These are phyloP conservation scores for Sporisorium sorghi DNA, from an alignment of 1,284 basidiomycete genomes.

Conservation along the genomic window DNA sequence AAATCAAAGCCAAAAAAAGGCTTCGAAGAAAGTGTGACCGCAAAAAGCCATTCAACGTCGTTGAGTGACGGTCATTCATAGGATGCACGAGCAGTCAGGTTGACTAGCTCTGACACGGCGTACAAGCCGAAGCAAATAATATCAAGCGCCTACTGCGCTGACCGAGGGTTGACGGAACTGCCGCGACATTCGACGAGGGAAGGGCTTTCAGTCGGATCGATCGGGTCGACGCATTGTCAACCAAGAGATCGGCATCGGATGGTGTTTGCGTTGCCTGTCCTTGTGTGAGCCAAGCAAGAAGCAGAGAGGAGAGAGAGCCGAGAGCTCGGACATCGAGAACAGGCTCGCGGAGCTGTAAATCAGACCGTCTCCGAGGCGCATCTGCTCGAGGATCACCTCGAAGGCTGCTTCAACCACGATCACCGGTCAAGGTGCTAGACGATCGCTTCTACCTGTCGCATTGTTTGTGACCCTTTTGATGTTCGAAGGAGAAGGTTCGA, in stretches of 20 bases:
- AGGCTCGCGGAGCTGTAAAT: constrained; percentile 14
- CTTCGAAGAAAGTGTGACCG: neutral
- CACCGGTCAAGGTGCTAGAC: neutral
- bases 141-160: too few relatives aligned
- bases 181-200: too few relatives aligned
- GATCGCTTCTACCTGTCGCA: neutral
- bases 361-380: constrained; percentile 19
- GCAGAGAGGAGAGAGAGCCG: neutral
- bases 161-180: too few relatives aligned
- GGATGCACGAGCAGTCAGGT: neutral
- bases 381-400: neutral
- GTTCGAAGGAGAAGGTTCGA: constrained; percentile 26
- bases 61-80: too few relatives aligned
- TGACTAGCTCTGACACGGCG: neutral
- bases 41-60: neutral
- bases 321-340: constrained; percentile 11
- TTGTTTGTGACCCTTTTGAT: neutral
- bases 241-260: neutral
- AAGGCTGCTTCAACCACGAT: neutral
- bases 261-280: neutral
- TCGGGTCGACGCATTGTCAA: neutral
- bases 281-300: neutral
- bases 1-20: neutral
- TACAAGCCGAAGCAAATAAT: neutral
- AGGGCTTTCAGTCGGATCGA: neutral